A percentile compares a stretch with the other conserved stretches of the same genome.
These are phyloP conservation scores for Desmodesmus armatus DNA, from an alignment of 139 green algal genomes.

Conservation along the genomic window DNA sequence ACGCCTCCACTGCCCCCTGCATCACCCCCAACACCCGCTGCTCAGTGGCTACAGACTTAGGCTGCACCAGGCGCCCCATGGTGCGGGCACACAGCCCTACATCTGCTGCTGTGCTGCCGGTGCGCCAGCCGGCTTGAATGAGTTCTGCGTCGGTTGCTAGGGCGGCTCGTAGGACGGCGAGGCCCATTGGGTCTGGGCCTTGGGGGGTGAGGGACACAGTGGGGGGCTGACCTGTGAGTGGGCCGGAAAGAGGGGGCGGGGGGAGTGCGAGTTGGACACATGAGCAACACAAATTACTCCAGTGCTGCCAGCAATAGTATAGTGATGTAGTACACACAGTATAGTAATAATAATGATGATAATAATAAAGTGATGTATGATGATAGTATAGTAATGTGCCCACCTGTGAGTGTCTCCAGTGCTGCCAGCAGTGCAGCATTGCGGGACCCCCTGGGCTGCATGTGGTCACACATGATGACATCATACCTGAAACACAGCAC, in stretches of 20 bases:
- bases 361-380: too few relatives aligned
- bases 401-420: conserved; percentile 44
- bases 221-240: too few relatives aligned
- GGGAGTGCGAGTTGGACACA: too few relatives aligned
- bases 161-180: conserved; percentile 52
- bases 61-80: conserved; percentile 53
- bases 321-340: too few relatives aligned
- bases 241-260: too few relatives aligned
- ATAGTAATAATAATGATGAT: too few relatives aligned
- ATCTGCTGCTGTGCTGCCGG: not conserved
- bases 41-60: conserved; percentile 44
- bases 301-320: too few relatives aligned
- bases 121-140: conserved; percentile 51
- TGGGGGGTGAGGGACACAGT: conserved; percentile 37
- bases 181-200: conserved; percentile 50
- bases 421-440: conserved; percentile 51
- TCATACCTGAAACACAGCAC: too few relatives aligned
- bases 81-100: conserved; percentile 49
- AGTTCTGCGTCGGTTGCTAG: conserved; percentile 57
- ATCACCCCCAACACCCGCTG: conserved; percentile 43
- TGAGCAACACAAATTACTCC: too few relatives aligned
- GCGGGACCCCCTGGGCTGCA: conserved; percentile 26
- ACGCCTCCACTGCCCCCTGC: not conserved
- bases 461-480: not conserved
- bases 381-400: too few relatives aligned